Base-by-base conservation (phyloP, 2,329 filamentous ascomycete genomes). In the Cladosporium sp. region DNA sequence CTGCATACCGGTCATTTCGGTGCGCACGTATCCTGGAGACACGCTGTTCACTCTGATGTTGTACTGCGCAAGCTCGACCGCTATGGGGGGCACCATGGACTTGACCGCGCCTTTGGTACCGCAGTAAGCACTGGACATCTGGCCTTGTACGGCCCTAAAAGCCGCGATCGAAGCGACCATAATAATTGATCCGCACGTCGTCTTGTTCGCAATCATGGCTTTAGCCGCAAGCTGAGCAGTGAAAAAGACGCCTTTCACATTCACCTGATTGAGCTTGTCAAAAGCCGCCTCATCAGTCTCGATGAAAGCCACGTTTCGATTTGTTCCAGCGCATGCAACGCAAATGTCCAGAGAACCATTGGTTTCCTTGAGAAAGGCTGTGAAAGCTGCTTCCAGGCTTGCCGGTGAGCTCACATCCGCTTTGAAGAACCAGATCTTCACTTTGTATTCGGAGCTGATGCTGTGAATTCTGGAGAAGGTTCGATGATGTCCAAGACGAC, bases 401-500 rank as follows among this genome's bases (percentile, higher is more conserved):
- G 64, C 54, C 13, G 61, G 48, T 4, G 63, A 68, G 38, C 64
- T 65, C 12, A 72, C 67, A 50, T 73, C 69, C 20, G 70, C 69
- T 30, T 43, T 52, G 42, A 51, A 56, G 36, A 59, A 53, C 11
- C 27, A 48, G 4, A 56, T 54, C 66, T 83, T 82, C 34, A 89
- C 84, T 1, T 81, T 80, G 58, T 83, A 88, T 15, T 77, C 76
- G 61, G 79, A 73, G 22, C 53, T 34, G 17, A 56, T 44, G 30
- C 49, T 47, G 40, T 47, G n/a, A 54, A 56, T 19, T 47, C 52
- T 24, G 51, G 50, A 9, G 49, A 43, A 7, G 56, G 50, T 62
- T 80, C 82, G 41, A 89, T 84, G n/a, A 43, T 27, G 17, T 80
- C 79, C 13, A 78, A 73, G 17, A 80, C 61, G 8, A 83, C 82